Percentiles rank a stretch among this genome's conserved stretches.
Evolutionary conservation across 306 rosid genomes (phyloP).

Genomic region (Corylus avellana): DNA sequence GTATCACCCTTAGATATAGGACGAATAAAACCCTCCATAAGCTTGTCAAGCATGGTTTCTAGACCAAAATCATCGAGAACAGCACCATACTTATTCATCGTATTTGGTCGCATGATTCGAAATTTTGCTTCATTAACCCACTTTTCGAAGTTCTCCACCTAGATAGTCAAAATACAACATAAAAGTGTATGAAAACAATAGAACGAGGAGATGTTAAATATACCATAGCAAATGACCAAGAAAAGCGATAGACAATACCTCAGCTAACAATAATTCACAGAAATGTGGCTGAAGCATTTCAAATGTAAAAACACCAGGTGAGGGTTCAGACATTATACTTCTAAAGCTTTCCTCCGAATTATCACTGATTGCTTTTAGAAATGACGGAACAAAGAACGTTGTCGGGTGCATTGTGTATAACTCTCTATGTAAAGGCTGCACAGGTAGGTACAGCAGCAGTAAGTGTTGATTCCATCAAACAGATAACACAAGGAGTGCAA

Average conservation of each 20-base stretch:
- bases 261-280: conserved; percentile 73
- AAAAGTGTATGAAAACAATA: conserved; percentile 1
- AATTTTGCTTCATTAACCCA: conserved; percentile 79
- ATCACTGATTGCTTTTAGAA: conserved; percentile 74
- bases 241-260: conserved; percentile 57
- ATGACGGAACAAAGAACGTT: conserved; percentile 74
- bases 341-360: conserved; percentile 79
- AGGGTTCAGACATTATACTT: conserved; percentile 68
- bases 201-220: conserved; percentile 14
- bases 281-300: conserved; percentile 80
- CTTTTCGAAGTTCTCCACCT: conserved; percentile 86
- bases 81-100: conserved; percentile 86
- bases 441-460: conserved; percentile 19
- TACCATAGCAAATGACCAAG: conserved; percentile 19
- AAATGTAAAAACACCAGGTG: conserved; percentile 70
- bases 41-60: conserved; percentile 86
- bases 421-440: conserved; percentile 71
- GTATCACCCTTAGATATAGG: conserved; percentile 77
- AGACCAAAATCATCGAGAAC: conserved; percentile 98
- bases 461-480: conserved; percentile 12
- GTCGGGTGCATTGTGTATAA: conserved; percentile 63
- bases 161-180: conserved; percentile 37
- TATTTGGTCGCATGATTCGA: conserved; percentile 94
- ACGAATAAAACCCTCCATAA: conserved; percentile 73
- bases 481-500: neutral